A percentile compares a stretch with the other conserved stretches of the same genome.
Conservation (phyloP, 306 rosid species). For the Oemleria cerasiformis region DNA sequence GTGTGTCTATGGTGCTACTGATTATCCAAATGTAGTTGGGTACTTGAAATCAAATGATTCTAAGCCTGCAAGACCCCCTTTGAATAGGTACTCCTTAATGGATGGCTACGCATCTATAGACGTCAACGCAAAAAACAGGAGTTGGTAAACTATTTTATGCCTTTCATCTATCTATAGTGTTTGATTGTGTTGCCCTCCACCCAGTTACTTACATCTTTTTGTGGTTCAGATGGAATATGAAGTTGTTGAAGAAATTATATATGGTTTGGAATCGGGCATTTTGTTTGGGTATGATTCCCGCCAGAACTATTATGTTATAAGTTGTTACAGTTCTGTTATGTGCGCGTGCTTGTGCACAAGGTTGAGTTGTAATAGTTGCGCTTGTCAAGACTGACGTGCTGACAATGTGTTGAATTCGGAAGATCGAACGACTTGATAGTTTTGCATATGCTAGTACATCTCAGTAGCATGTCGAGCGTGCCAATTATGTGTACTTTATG, state of each 20-base stretch:
- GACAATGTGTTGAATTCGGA: not conserved
- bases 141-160: constrained; percentile 55
- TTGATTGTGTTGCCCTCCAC: constrained; percentile 9
- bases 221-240: constrained; percentile 84
- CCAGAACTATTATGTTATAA: constrained; percentile 19
- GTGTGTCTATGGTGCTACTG: not conserved
- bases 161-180: constrained; percentile 17
- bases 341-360: not conserved
- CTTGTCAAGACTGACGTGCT: not conserved
- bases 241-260: constrained; percentile 91
- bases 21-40: not conserved
- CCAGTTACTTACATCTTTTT: constrained; percentile 26
- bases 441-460: not conserved
- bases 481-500: not conserved
- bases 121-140: constrained; percentile 86
- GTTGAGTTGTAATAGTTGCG: constrained; percentile 3
- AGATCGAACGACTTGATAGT: not conserved
- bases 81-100: constrained; percentile 71
- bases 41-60: constrained; percentile 14
- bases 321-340: not conserved
- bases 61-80: constrained; percentile 20
- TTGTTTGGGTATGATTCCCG: constrained; percentile 71
- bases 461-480: not conserved
- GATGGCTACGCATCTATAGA: constrained; percentile 81
- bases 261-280: constrained; percentile 95